A percentile compares a stretch with the other conserved stretches of the same genome.
Conservation (phyloP, 495 filamentous ascomycete genomes). For the Aspergillus carlsbadensis region DNA sequence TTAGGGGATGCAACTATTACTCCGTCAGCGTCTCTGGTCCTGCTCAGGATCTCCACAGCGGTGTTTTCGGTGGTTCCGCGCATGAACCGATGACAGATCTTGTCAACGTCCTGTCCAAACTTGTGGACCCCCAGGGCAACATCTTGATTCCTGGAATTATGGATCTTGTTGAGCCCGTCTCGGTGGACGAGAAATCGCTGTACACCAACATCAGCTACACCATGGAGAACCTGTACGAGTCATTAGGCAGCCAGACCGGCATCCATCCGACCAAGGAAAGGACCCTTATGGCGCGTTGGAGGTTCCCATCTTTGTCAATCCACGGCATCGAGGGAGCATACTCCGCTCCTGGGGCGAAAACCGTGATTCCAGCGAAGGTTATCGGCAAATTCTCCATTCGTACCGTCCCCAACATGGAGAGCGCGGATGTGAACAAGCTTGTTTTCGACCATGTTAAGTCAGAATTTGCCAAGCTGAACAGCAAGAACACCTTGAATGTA, state of each 20-base stretch:
- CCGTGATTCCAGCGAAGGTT: slow-evolving; percentile 96
- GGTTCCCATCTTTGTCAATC: slow-evolving; percentile 89
- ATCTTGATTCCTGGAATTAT: slow-evolving; percentile 86
- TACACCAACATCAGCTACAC: slow-evolving; percentile 88
- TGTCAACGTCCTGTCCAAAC: slow-evolving; percentile 70
- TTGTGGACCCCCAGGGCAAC: slow-evolving; percentile 87
- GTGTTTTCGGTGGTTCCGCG: slow-evolving; percentile 92
- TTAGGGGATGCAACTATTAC: slow-evolving; percentile 98
- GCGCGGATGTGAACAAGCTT: slow-evolving; percentile 76
- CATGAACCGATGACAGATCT: slow-evolving; percentile 99
- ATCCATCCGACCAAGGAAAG: slow-evolving; percentile 82
- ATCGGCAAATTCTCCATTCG: slow-evolving; percentile 97
- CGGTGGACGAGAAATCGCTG: slow-evolving; percentile 78
- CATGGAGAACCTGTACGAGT: slow-evolving; percentile 92
- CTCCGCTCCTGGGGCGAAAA: slow-evolving; percentile 92
- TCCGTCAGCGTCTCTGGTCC: slow-evolving; percentile 82
- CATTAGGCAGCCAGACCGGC: slow-evolving; percentile 80
- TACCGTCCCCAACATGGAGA: slow-evolving; percentile 97
- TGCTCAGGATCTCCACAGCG: slow-evolving; percentile 90
- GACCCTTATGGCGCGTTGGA: slow-evolving; percentile 94
- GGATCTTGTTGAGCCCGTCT: slow-evolving; percentile 86
- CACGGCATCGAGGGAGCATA: slow-evolving; percentile 97
- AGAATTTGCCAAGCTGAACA: slow-evolving; percentile 76
- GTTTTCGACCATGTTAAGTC: slow-evolving; percentile 78
- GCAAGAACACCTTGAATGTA: slow-evolving; percentile 86